phyloP scores from a whole-genome alignment of 2,329 filamentous ascomycete genomes.

The Fusarium denticulatum region DNA sequence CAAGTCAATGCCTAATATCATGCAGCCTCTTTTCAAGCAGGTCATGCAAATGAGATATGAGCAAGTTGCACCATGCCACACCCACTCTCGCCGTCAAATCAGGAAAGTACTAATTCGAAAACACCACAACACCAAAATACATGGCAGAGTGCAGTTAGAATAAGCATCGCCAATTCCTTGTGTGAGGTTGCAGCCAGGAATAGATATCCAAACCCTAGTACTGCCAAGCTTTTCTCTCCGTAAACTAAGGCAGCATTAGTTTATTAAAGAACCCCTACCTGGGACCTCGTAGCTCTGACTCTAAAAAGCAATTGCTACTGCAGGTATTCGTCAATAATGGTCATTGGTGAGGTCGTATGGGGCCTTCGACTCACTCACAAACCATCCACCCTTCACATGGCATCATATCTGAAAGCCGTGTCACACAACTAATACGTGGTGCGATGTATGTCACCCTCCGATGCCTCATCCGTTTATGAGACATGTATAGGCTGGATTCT shows the following conservation, averaged over 20 bases:
- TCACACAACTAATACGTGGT: conserved; percentile 1
- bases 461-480: conserved; percentile 3
- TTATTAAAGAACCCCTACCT: conserved; percentile 14
- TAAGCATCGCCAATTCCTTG: not conserved
- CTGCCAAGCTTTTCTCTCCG: conserved; percentile 37
- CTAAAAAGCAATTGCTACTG: conserved; percentile 6
- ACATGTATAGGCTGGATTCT: conserved; percentile 5
- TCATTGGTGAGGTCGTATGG: not conserved
- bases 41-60: conserved; percentile 12
- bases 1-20: not conserved
- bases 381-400: not conserved
- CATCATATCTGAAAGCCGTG: not conserved
- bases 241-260: conserved; percentile 27
- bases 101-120: not conserved
- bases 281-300: conserved; percentile 11
- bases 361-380: not conserved
- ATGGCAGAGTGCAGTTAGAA: not conserved
- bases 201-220: conserved; percentile 24
- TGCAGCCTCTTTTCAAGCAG: not conserved
- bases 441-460: conserved; percentile 10
- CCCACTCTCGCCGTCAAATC: not conserved
- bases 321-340: not conserved
- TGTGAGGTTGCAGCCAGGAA: conserved; percentile 18
- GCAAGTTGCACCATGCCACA: not conserved
- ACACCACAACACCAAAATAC: not conserved